These are phyloP conservation scores for Zalaria obscura DNA, from an alignment of 2,329 filamentous ascomycete species.

Conservation along the genomic window DNA sequence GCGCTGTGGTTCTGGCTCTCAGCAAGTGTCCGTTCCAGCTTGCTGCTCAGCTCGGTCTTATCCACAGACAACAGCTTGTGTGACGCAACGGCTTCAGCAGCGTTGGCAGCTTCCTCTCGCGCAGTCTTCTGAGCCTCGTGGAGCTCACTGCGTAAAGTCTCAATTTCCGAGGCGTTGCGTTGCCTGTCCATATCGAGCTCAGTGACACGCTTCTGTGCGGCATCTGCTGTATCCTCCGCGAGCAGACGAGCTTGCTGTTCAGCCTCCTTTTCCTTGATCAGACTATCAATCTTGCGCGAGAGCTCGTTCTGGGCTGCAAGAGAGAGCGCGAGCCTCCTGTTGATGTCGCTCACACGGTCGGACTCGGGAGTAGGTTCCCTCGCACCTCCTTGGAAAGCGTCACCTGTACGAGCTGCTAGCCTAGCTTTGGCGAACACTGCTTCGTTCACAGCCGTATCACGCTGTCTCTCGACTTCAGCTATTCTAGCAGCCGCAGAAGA, in stretches of 20 bases:
- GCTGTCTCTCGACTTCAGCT: constrained; percentile 85
- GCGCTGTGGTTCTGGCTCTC: constrained; percentile 54
- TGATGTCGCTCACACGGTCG: constrained; percentile 61
- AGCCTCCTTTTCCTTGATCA: constrained; percentile 58
- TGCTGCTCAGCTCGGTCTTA: constrained; percentile 60
- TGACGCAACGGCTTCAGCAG: constrained; percentile 61
- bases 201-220: constrained; percentile 66
- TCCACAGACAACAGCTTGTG: constrained; percentile 71
- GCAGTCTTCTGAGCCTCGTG: constrained; percentile 65
- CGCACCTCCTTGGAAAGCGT: constrained; percentile 27
- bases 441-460: constrained; percentile 87
- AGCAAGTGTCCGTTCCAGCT: constrained; percentile 52
- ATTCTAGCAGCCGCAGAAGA: constrained; percentile 75
- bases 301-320: constrained; percentile 68
- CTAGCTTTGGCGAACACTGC: constrained; percentile 92
- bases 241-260: constrained; percentile 71
- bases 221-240: constrained; percentile 75
- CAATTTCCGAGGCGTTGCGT: constrained; percentile 69
- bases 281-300: constrained; percentile 57
- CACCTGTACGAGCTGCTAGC: constrained; percentile 61
- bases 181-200: constrained; percentile 78
- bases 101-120: constrained; percentile 66
- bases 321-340: constrained; percentile 67
- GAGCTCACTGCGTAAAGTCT: constrained; percentile 72
- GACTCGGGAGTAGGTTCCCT: constrained; percentile 45